Conservation (phyloP, 1,284 basidiomycete species). For the Phellopilus nigrolimitatus region DNA sequence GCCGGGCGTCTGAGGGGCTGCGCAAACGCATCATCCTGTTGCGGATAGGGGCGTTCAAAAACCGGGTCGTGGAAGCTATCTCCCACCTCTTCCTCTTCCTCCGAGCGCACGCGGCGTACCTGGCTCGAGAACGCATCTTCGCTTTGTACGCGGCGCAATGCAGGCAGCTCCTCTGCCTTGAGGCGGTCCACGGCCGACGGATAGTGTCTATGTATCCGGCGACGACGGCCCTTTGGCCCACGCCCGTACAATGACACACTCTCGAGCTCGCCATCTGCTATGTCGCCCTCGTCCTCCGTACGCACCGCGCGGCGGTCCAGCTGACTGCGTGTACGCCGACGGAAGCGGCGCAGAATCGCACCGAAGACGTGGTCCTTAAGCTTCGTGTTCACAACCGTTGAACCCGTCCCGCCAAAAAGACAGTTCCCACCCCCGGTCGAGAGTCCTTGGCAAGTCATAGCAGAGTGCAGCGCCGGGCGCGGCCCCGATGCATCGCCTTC, state of each 20-base stretch:
- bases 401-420: constrained; percentile 82
- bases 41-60: too few species aligned
- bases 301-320: constrained; percentile 28
- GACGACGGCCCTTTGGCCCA: constrained; percentile 32
- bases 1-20: constrained; percentile 24
- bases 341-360: constrained; percentile 72
- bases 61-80: constrained; percentile 27
- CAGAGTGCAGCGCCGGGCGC: constrained; percentile 4
- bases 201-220: constrained; percentile 30
- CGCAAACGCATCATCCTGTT: constrained; percentile 26
- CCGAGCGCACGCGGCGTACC: constrained; percentile 42
- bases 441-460: constrained; percentile 15
- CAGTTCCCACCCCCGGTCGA: constrained; percentile 26
- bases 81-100: constrained; percentile 30
- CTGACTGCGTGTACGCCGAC: constrained; percentile 44
- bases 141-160: constrained; percentile 58
- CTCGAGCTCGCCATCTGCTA: constrained; percentile 42
- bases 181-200: constrained; percentile 37
- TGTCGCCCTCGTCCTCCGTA: constrained; percentile 41
- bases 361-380: constrained; percentile 92
- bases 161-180: constrained; percentile 26
- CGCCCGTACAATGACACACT: constrained; percentile 25
- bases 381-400: constrained; percentile 87
- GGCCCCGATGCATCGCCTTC: neutral
- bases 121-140: constrained; percentile 39